Conservation (phyloP, 164 flowering plant genomes). For the Dillenia turbinata region DNA sequence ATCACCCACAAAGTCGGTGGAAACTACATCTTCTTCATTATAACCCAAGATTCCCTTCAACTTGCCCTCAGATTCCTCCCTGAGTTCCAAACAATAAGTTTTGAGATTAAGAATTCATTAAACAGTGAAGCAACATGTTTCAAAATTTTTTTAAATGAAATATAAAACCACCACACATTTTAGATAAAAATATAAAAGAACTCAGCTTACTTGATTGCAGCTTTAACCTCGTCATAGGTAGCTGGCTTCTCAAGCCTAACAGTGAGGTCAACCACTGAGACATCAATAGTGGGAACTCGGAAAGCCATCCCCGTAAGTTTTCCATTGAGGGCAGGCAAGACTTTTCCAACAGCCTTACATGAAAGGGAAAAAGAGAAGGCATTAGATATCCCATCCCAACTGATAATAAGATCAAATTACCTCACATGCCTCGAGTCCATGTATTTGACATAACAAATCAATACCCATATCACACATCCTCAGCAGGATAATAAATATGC, state of each 20-base stretch:
- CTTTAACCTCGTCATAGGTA: constrained; percentile 55
- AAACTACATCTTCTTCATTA: constrained; percentile 71
- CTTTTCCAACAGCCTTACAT: constrained; percentile 74
- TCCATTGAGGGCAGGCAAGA: constrained; percentile 64
- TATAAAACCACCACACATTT: too few relatives aligned
- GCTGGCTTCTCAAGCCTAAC: constrained; percentile 67
- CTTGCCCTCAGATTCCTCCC: constrained; percentile 73
- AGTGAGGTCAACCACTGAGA: constrained; percentile 75
- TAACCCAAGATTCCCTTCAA: constrained; percentile 75
- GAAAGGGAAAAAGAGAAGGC: neutral
- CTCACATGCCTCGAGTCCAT: too few relatives aligned
- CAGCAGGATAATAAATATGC: too few relatives aligned
- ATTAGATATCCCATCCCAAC: too few relatives aligned
- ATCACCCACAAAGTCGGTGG: constrained; percentile 73
- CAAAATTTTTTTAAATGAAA: too few relatives aligned
- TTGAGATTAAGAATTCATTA: neutral
- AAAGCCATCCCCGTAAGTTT: constrained; percentile 77
- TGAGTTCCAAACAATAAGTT: constrained; percentile 12
- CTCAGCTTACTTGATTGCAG: constrained; percentile 58
- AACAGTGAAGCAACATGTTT: neutral
- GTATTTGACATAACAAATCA: too few relatives aligned
- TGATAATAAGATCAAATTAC: too few relatives aligned
- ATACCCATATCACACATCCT: too few relatives aligned
- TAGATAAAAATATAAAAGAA: neutral
- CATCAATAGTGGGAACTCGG: constrained; percentile 76